Conservation (phyloP, 208 protist species). For the Leishmania aethiopica region DNA sequence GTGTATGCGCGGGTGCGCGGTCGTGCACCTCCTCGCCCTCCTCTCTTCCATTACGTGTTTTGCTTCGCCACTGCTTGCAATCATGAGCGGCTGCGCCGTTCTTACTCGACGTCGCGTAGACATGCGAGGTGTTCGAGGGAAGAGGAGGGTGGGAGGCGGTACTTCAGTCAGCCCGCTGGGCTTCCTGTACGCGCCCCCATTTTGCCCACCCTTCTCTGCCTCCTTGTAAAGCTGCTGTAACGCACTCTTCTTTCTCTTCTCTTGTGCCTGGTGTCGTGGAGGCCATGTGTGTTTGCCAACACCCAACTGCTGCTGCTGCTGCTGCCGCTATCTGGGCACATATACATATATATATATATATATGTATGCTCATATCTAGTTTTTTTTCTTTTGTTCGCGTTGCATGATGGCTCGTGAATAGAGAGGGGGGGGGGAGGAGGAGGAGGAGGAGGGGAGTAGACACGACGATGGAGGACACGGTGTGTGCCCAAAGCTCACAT, state of each 20-base stretch:
- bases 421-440: not conserved
- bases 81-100: not conserved
- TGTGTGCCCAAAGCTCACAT: not conserved
- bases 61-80: not conserved
- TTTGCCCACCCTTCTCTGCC: not conserved
- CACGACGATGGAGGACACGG: not conserved
- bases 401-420: not conserved
- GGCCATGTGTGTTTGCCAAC: not conserved
- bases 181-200: not conserved
- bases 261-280: not conserved
- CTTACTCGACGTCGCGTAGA: not conserved
- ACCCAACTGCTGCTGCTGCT: not conserved
- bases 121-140: not conserved
- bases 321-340: too few species aligned
- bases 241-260: not conserved
- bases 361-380: too few species aligned
- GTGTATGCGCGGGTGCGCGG: not conserved
- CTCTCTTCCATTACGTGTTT: not conserved
- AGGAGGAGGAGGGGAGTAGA: too few species aligned
- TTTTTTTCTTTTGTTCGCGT: not conserved
- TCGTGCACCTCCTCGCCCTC: not conserved
- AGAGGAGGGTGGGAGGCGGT: not conserved
- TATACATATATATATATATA: too few species aligned
- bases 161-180: not conserved
- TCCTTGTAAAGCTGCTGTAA: not conserved